These are phyloP conservation scores for Penicillium sumatraense DNA, from an alignment of 2,329 filamentous ascomycete species.

Conservation along the genomic window DNA sequence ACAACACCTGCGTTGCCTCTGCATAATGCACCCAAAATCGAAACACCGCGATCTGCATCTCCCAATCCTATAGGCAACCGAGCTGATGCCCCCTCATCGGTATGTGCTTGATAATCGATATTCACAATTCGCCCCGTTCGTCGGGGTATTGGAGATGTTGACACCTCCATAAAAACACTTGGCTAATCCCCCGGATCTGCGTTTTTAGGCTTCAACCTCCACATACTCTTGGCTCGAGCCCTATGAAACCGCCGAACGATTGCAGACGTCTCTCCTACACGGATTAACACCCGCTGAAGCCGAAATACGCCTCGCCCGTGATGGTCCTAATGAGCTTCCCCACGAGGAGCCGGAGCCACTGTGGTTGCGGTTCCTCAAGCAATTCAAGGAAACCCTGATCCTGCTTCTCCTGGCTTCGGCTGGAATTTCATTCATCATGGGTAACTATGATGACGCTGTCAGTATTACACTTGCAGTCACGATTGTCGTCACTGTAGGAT, in stretches of 20 bases:
- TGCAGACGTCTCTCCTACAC: constrained; percentile 80
- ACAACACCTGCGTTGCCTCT: constrained; percentile 63
- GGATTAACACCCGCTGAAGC: constrained; percentile 84
- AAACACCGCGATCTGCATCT: constrained; percentile 33
- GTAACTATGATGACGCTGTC: constrained; percentile 91
- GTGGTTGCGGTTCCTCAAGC: constrained; percentile 93
- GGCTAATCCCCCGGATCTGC: constrained; percentile 20
- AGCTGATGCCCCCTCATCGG: constrained; percentile 37
- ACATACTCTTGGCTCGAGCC: constrained; percentile 70
- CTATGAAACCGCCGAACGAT: constrained; percentile 74
- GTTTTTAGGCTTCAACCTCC: constrained; percentile 46
- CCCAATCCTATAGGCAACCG: constrained; percentile 34
- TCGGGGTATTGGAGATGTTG: not conserved
- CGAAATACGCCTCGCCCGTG: constrained; percentile 73
- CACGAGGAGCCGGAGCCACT: constrained; percentile 92
- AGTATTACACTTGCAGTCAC: constrained; percentile 96
- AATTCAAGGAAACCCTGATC: constrained; percentile 96
- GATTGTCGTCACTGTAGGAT: constrained; percentile 94
- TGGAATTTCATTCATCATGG: constrained; percentile 83
- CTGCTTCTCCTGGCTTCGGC: constrained; percentile 89
- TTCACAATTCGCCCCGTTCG: not conserved
- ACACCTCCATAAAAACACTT: constrained; percentile 7
- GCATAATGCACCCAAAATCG: constrained; percentile 53
- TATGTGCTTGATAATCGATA: constrained; percentile 28
- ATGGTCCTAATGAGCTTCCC: constrained; percentile 92